A percentile compares a stretch with the other conserved stretches of the same genome.
phyloP scores from a whole-genome alignment of 106 monocot species.

The Iris macrosiphon region DNA sequence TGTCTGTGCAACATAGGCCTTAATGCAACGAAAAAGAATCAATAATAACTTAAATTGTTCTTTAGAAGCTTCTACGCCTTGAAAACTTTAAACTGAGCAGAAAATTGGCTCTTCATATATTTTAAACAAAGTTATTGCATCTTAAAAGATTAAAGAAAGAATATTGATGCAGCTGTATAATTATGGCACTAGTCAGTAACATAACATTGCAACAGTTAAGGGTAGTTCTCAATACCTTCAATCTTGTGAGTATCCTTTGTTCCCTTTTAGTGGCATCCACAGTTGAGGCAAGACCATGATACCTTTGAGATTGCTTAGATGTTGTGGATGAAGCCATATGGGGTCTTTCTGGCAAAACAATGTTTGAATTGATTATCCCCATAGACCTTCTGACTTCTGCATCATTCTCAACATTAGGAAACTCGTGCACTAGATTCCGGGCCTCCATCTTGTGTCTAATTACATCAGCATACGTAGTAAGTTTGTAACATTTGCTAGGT shows the following conservation, averaged over 20 bases:
- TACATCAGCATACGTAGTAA: conserved; percentile 7
- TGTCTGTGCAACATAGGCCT: too few species aligned
- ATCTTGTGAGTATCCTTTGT: conserved; percentile 46
- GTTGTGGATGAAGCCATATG: conserved; percentile 9
- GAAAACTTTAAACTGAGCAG: too few species aligned
- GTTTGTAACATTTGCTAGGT: conserved; percentile 2
- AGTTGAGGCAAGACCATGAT: conserved; percentile 18
- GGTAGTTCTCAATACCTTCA: conserved; percentile 27
- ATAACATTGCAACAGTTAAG: conserved; percentile 2
- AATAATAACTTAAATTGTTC: too few species aligned
- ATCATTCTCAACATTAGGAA: not conserved
- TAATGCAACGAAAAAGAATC: too few species aligned
- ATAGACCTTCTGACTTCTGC: not conserved
- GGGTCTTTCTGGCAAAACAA: not conserved
- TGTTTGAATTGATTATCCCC: not conserved
- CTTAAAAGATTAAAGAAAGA: not conserved
- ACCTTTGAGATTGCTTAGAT: conserved; percentile 15
- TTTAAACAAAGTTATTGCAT: too few species aligned
- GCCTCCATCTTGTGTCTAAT: not conserved
- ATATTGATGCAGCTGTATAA: not conserved
- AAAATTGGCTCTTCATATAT: too few species aligned
- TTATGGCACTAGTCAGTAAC: not conserved
- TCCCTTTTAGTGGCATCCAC: conserved; percentile 26
- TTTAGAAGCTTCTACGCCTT: too few species aligned
- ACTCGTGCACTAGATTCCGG: not conserved